These are phyloP conservation scores for Metrosideros polymorpha DNA, from an alignment of 441 rosid genomes.

Conservation along the genomic window DNA sequence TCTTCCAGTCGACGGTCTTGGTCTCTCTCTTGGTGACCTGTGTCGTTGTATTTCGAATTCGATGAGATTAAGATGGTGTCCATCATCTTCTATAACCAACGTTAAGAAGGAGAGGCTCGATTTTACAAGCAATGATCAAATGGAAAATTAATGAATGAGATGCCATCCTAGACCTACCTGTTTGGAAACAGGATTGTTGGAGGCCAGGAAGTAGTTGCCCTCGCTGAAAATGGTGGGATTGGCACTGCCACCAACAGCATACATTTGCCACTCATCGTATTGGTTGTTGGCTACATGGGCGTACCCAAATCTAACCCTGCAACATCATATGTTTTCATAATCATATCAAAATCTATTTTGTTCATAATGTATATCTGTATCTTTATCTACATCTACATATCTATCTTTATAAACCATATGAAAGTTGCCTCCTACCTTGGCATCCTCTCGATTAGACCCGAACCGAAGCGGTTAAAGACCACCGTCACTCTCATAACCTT, in stretches of 20 bases:
- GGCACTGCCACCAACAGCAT: conserved; percentile 61
- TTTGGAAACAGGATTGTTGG: conserved; percentile 20
- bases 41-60: neutral
- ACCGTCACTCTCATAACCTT: conserved; percentile 60
- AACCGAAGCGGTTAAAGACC: conserved; percentile 60
- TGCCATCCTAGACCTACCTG: conserved; percentile 18
- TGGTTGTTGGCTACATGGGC: conserved; percentile 62
- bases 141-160: neutral
- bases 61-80: neutral
- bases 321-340: neutral
- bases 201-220: conserved; percentile 53
- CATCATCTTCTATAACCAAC: neutral
- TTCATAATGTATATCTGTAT: neutral
- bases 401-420: neutral
- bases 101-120: neutral
- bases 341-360: neutral
- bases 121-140: neutral
- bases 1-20: conserved; percentile 13
- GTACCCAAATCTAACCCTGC: conserved; percentile 49
- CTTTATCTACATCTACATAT: too few species aligned
- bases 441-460: conserved; percentile 69
- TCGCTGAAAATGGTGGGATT: conserved; percentile 63
- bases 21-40: conserved; percentile 58
- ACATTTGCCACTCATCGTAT: conserved; percentile 58
- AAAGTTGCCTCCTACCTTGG: conserved; percentile 36